Percentiles rank a stretch among this genome's conserved stretches.
phyloP scores from a whole-genome alignment of 2,329 filamentous ascomycete genomes.

The Claviceps capensis region DNA sequence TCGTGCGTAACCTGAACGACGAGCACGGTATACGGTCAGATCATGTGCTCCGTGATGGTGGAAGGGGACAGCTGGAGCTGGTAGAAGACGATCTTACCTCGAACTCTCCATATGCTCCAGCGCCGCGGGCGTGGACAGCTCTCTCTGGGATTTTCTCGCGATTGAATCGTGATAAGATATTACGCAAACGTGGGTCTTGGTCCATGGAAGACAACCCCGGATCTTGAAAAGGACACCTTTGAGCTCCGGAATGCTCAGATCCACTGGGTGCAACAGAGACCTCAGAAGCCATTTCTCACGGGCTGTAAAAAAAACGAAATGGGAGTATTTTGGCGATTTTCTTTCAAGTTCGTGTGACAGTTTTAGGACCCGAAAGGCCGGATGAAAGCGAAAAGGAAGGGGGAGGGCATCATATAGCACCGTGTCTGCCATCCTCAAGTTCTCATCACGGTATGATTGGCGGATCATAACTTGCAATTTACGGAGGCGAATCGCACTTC shows the following conservation, averaged over 20 bases:
- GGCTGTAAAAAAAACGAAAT: no score
- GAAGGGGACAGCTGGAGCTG: neutral
- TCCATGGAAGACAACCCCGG: neutral
- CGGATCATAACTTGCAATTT: neutral
- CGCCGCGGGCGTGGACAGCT: conserved; percentile 22
- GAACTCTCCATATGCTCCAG: conserved; percentile 40
- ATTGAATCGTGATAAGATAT: neutral
- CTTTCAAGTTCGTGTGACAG: no score
- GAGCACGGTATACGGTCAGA: no score
- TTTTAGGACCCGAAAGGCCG: no score
- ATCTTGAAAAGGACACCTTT: neutral
- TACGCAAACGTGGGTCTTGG: neutral
- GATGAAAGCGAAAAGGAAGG: no score
- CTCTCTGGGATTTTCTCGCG: conserved; percentile 34
- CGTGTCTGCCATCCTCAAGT: no score
- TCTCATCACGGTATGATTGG: no score
- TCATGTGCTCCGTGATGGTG: no score
- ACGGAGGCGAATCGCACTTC: neutral
- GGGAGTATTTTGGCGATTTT: no score
- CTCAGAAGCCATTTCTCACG: neutral
- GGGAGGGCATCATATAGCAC: no score
- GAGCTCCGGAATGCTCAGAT: neutral
- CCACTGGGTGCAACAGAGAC: neutral
- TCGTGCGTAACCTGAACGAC: conserved; percentile 31
- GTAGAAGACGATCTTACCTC: conserved; percentile 18